Base-by-base conservation (phyloP, 306 rosid species). In the Oxytropis ochrocephala region DNA sequence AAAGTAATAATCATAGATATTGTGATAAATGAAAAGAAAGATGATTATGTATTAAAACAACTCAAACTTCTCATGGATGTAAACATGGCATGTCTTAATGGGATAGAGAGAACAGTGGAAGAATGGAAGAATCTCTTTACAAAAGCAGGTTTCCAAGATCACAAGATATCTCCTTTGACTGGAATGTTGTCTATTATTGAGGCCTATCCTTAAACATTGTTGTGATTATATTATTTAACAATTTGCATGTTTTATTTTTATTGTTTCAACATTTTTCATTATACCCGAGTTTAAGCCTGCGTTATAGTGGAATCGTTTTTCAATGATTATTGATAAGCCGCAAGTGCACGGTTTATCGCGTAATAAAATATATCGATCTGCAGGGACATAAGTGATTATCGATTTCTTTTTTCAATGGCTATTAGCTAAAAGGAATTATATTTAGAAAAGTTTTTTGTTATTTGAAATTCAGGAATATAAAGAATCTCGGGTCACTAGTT, bases 171-270 rank as follows among this genome's bases (percentile, higher is more conserved):
- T 0, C 78, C 86, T 3, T 52, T 61, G 0, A 39, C 79, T 6
- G 82, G 83, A 21, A 21, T 66, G 6, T 61, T 78, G 63, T 87
- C 87, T 72, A 43, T 87, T 9, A 71, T 83, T 57, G 90, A 85
- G 67, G 75, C 78, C 6, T 87, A 36, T 67, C 85, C 86, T 61
- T 87, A 67, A 50, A 64, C 10, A 10, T 6, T 27, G 7, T 1
- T 19, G 6, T 39, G 5, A 4, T 42, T 6, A 69, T 10, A 8
- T 1, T 6, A 42, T 63, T 63, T 43, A 53, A 11, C 12, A 33
- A 14, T 29, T 60, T 60, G 33, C 19, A 38, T 35, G 43, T 38
- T 8, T 7, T 58, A n/a, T 13, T 33, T 33, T 33, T 33, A 5
- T 33, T 33, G 38, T 33, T 33, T 33, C 38, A 33, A 7, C 7